Base-by-base conservation (phyloP, 352 stramenopile species). In the Globisporangium cederbergense region DNA sequence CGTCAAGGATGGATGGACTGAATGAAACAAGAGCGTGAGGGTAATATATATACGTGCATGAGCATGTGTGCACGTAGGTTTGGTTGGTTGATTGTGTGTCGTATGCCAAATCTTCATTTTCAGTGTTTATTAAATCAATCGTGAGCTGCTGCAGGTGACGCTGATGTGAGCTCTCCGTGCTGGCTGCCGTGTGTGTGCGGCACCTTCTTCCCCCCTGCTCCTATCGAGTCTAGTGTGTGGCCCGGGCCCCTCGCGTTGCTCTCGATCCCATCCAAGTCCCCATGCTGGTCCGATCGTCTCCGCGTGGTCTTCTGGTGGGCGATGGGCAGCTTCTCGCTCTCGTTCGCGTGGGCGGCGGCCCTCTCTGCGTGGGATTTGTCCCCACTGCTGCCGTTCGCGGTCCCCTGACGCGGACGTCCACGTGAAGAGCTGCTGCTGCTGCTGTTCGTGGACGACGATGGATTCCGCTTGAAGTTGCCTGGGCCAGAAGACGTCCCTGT, bases 391-490 rank as follows among this genome's bases (percentile, higher is more conserved):
- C 55, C 42, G 38, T 56, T 71, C 45, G 68, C 71, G 38, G 68
- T 78, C 22, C 66, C 66, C 47, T 69, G 72, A 14, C 78, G 75
- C 49, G 74, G 66, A 16, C 77, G 68, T 11, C 55, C 71, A 9
- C 78, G 70, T 36, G 74, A 75, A 45, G 70, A 76, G 18, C 71
- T 75, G 10, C 70, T 83, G 55, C 70, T 83, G 55, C 38, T 60
- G 32, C 54, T 20, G 28, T 53, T 43, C 10, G 47, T 54, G 47
- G 50, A 45, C 1, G 78, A 80, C 3, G 75, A 77, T 18, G 78
- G 67, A 66, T 85, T 85, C 20, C 78, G 73, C 50, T 88, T 88
- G 62, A 88, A 83, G 28, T 28, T 83, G 38, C 20, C 60, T 42
- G 60, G 49, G 28, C 47, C 30, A 25, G 32, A 50, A 10, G 50